Percentiles rank a stretch among this genome's conserved stretches.
Evolutionary conservation across 495 filamentous ascomycete species (phyloP).

Genomic region (Platismatia glauca): DNA sequence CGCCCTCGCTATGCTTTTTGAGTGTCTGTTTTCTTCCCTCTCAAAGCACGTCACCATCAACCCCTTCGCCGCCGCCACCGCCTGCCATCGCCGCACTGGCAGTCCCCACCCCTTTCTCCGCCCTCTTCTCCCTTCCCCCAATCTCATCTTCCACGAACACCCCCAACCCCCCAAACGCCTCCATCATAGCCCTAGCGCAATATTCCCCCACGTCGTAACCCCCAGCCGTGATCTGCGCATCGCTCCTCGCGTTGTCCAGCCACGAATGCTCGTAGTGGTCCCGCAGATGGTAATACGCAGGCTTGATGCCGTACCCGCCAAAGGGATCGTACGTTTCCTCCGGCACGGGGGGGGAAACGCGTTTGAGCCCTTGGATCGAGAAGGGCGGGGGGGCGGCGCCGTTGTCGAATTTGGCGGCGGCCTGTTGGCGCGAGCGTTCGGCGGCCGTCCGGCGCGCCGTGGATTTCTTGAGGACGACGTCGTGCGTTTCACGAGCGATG

Average conservation of each 20-base stretch:
- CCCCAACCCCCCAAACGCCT: slow-evolving; percentile 83
- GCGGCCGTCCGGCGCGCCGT: slow-evolving; percentile 41
- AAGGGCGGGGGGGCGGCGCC: slow-evolving; percentile 30
- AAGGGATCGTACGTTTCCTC: slow-evolving; percentile 85
- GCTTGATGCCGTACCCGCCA: slow-evolving; percentile 58
- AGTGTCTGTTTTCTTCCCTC: slow-evolving; percentile 20
- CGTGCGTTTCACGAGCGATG: slow-evolving; percentile 43
- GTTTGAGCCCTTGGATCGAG: slow-evolving; percentile 69
- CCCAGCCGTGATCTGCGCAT: slow-evolving; percentile 57
- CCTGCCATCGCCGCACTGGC: slow-evolving; percentile 27
- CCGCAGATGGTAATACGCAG: slow-evolving; percentile 61
- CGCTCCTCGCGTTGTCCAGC: slow-evolving; percentile 51
- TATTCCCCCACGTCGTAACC: slow-evolving; percentile 79
- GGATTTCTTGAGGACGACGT: slow-evolving; percentile 64
- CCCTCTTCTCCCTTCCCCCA: slow-evolving; percentile 29
- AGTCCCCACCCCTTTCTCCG: slow-evolving; percentile 27
- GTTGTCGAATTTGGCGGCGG: slow-evolving; percentile 31
- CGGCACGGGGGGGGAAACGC: slow-evolving; percentile 47
- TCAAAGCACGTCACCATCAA: slow-evolving; percentile 19
- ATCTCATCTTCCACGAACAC: slow-evolving; percentile 78
- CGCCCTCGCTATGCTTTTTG: slow-evolving; percentile 43
- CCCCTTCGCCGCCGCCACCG: slow-evolving; percentile 14
- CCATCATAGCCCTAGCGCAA: slow-evolving; percentile 66
- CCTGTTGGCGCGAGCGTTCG: slow-evolving; percentile 36
- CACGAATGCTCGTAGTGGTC: slow-evolving; percentile 55